Base-by-base conservation (phyloP, 441 rosid genomes). In the Corymbia citriodora region DNA sequence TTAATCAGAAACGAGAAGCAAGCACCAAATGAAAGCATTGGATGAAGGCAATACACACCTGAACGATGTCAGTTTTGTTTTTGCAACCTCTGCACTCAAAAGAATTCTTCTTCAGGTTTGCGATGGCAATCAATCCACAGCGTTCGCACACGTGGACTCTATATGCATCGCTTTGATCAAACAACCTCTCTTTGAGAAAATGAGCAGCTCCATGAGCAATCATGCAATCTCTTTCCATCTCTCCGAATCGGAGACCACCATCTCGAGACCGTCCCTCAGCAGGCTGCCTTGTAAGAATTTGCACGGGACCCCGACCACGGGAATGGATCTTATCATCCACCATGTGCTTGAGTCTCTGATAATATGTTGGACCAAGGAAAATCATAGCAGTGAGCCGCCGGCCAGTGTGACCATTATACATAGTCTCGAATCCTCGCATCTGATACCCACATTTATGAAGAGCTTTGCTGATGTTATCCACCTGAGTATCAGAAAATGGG, bases 191-290 rank as follows among this genome's bases (percentile, higher is more conserved):
- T 90, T 97, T 97, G 89, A 98, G 96, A 86, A 98, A 98, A 92
- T 96, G 94, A 21, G 99, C 98, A 7, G 99, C 99, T 54, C 99
- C 99, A 90, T 97, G 99, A 4, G 99, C 99, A 89, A 97, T 98
- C 99, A 97, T 98, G 91, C 99, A 98, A 90, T 98, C 99, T 15
- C 99, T 95, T 90, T 98, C 99, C 99, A 97, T 97, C 90, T 98
- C 99, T 90, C 99, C 99, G 52, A 98, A 98, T 40, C 99, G 97
- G 65, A 98, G 98, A 70, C 99, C 99, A 90, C 99, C 99, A 90
- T 98, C 97, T 89, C 99, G 99, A 3, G 99, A 98, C 72, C 99
- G 94, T 29, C 99, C 99, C 92, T 97, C 99, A 5, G 99, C 99
- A 59, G 99, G 99, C 92, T 98, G 99, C 94, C 99, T 95, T 2